Conservation (phyloP, 2,329 filamentous ascomycete species). For the Pyrenochaeta sp. region DNA sequence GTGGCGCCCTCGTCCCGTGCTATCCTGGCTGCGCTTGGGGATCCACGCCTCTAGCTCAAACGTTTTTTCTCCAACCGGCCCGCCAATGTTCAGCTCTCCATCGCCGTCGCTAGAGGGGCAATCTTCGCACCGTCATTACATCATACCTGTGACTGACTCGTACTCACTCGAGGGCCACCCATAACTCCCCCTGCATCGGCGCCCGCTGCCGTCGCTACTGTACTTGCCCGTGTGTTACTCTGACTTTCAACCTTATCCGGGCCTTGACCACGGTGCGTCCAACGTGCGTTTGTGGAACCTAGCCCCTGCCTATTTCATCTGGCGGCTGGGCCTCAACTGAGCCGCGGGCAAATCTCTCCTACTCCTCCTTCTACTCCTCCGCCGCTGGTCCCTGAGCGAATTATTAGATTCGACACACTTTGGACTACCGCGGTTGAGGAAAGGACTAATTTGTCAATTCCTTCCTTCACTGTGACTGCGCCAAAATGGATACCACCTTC, state of each 20-base stretch:
- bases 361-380: constrained; percentile 29
- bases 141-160: constrained; percentile 6
- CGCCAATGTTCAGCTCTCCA: not conserved
- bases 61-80: not conserved
- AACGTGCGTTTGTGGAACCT: constrained; percentile 32
- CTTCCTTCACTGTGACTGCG: not conserved
- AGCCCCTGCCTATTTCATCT: constrained; percentile 31
- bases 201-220: constrained; percentile 18
- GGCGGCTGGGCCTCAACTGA: constrained; percentile 19
- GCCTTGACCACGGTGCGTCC: constrained; percentile 24
- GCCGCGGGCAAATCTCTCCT: constrained; percentile 4
- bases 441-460: constrained; percentile 1
- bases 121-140: constrained; percentile 1
- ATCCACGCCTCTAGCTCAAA: not conserved
- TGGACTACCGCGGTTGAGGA: constrained; percentile 37
- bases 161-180: not conserved
- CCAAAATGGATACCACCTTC: constrained; percentile 76
- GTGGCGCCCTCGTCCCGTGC: constrained; percentile 6
- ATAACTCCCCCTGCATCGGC: constrained; percentile 3
- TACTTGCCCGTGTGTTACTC: constrained; percentile 12
- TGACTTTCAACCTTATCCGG: constrained; percentile 28
- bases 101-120: not conserved
- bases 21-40: constrained; percentile 1
- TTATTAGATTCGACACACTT: constrained; percentile 49
- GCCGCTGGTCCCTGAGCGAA: constrained; percentile 43